These are phyloP conservation scores for Plasmodium berghei DNA, from an alignment of 169 alveolate genomes.

Conservation along the genomic window DNA sequence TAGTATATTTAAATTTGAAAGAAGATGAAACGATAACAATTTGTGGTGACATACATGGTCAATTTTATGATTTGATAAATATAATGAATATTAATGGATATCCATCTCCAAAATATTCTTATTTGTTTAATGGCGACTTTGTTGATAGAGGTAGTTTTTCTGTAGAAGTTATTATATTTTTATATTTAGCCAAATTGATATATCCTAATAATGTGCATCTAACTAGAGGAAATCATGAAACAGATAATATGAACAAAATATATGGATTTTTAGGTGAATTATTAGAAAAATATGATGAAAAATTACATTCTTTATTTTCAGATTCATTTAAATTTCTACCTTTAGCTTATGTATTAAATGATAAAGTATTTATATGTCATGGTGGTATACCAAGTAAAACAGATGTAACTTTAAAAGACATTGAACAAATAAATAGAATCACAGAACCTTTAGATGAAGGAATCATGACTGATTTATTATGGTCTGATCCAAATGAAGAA, in stretches of 20 bases:
- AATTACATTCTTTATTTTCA: conserved; percentile 93
- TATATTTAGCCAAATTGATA: conserved; percentile 93
- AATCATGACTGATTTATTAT: conserved; percentile 95
- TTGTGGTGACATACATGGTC: conserved; percentile 99
- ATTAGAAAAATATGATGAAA: conserved; percentile 95
- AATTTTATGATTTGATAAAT: conserved; percentile 97
- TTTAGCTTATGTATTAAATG: conserved; percentile 96
- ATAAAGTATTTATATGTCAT: conserved; percentile 96
- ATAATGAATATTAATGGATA: conserved; percentile 97
- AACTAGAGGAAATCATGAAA: conserved; percentile 99
- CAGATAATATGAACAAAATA: conserved; percentile 96
- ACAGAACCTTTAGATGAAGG: conserved; percentile 97
- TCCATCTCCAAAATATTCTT: conserved; percentile 97
- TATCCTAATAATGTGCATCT: conserved; percentile 97
- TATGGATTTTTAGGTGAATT: conserved; percentile 99
- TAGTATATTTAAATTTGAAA: conserved; percentile 92
- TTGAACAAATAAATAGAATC: conserved; percentile 93
- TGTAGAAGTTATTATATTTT: conserved; percentile 93
- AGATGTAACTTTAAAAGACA: conserved; percentile 94
- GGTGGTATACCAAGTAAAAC: conserved; percentile 98
- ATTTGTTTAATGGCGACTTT: conserved; percentile 99
- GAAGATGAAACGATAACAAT: conserved; percentile 95
- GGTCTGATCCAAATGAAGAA: conserved; percentile 98
- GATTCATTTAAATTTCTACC: conserved; percentile 96
- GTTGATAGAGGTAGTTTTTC: conserved; percentile 99